These are phyloP conservation scores for Microdochium trichocladiopsis DNA, from an alignment of 2,329 filamentous ascomycete genomes.

Conservation along the genomic window DNA sequence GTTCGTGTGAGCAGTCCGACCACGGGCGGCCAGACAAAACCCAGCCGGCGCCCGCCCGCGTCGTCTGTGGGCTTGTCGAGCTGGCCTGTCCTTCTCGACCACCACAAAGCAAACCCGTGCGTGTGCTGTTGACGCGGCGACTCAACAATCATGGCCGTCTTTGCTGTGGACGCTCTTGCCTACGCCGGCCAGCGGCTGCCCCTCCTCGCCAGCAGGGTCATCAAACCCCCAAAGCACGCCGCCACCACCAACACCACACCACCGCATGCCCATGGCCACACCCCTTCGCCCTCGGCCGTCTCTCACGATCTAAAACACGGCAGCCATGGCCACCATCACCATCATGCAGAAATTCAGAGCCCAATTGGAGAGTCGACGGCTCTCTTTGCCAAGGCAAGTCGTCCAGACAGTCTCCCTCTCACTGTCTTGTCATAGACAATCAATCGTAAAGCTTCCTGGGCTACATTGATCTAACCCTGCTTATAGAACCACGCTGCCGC, in stretches of 20 bases:
- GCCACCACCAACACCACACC: not conserved
- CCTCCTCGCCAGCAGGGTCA: not conserved
- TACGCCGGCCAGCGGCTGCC: not conserved
- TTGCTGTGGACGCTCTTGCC: not conserved
- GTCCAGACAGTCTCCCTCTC: not conserved
- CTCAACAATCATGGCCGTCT: not conserved
- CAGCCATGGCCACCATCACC: not conserved
- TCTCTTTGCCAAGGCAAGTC: not conserved
- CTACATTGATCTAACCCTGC: too few species aligned
- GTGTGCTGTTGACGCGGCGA: too few species aligned
- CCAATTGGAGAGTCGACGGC: not conserved
- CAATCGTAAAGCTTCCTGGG: too few species aligned
- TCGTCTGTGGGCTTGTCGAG: too few species aligned
- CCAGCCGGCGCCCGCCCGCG: too few species aligned
- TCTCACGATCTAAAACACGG: not conserved
- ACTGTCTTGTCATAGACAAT: too few species aligned
- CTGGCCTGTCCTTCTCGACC: too few species aligned
- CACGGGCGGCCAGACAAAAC: too few species aligned
- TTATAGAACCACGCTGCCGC: constrained; percentile 11
- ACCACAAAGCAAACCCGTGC: too few species aligned
- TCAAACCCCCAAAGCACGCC: not conserved
- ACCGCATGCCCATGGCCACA: not conserved
- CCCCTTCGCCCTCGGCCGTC: not conserved
- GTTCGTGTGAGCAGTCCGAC: too few species aligned
- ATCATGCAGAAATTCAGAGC: not conserved